Evolutionary conservation across 1,139 yeast genomes (phyloP).

Genomic region (Taphrina pruni): DNA sequence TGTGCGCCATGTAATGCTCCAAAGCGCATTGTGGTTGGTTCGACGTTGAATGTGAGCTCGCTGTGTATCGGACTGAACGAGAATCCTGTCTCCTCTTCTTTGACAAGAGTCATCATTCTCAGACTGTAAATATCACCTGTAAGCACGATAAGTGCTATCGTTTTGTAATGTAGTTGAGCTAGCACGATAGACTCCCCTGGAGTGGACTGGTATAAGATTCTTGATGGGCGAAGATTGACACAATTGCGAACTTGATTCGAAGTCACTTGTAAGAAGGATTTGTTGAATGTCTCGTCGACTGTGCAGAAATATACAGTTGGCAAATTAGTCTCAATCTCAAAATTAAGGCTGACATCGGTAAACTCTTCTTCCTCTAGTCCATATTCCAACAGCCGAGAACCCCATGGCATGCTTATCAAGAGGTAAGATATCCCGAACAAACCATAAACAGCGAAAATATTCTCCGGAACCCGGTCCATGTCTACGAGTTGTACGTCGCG

Average conservation of each 20-base stretch:
- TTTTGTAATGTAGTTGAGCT: not conserved
- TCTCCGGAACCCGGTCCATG: not conserved
- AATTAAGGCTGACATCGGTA: slow-evolving; percentile 7
- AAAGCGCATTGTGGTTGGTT: slow-evolving; percentile 2
- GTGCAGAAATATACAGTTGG: slow-evolving; percentile 10
- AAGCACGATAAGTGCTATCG: not conserved
- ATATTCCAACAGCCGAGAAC: not conserved
- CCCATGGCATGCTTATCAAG: slow-evolving; percentile 24
- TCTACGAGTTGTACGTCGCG: slow-evolving; percentile 7
- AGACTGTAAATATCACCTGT: not conserved
- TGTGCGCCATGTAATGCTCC: not conserved
- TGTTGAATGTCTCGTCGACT: slow-evolving; percentile 1
- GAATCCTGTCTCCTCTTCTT: slow-evolving; percentile 1
- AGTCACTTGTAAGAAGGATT: slow-evolving; percentile 13
- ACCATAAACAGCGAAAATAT: slow-evolving; percentile 8
- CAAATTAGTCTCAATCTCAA: not conserved
- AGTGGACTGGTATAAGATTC: not conserved
- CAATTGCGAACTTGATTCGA: not conserved
- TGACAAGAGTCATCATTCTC: not conserved
- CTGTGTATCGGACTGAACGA: not conserved
- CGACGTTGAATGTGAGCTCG: not conserved
- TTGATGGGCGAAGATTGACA: not conserved
- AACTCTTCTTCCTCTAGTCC: not conserved
- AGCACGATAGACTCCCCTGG: not conserved
- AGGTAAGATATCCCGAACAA: not conserved